Conservation (phyloP, 257 asterid genomes). For the Ocimum tenuiflorum region DNA sequence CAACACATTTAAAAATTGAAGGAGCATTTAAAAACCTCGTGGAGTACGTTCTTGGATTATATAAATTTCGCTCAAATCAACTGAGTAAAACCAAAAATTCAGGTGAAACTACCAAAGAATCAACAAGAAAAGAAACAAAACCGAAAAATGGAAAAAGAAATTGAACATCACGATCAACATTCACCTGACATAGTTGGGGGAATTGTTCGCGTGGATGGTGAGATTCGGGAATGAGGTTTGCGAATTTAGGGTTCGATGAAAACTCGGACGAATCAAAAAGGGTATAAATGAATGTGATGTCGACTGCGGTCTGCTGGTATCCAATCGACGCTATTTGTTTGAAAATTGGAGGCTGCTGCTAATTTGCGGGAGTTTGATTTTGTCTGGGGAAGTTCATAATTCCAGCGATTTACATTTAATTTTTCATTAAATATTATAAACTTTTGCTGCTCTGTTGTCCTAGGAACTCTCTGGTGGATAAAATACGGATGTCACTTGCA, state of each 20-base stretch:
- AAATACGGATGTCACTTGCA: too few relatives aligned
- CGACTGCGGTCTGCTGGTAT: background rate
- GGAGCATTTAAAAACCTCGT: background rate
- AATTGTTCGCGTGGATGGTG: background rate
- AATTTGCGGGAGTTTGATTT: background rate
- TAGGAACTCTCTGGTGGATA: too few relatives aligned
- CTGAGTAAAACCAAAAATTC: background rate
- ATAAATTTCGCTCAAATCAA: background rate
- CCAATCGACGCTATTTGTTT: background rate
- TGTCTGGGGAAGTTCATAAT: background rate
- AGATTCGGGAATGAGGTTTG: background rate
- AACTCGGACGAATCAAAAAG: conserved; percentile 4
- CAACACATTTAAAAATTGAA: background rate
- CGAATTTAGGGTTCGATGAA: conserved; percentile 24
- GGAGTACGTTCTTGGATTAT: background rate
- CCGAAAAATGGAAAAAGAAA: too few relatives aligned
- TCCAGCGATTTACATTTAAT: background rate
- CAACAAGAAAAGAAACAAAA: background rate
- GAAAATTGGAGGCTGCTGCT: background rate
- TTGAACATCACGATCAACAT: background rate
- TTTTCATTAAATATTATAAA: too few relatives aligned
- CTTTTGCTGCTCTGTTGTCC: too few relatives aligned
- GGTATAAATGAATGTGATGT: background rate
- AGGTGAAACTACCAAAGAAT: background rate
- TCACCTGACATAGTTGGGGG: background rate